Evolutionary conservation across 306 rosid species (phyloP).

Genomic region (Dryas octopetala): DNA sequence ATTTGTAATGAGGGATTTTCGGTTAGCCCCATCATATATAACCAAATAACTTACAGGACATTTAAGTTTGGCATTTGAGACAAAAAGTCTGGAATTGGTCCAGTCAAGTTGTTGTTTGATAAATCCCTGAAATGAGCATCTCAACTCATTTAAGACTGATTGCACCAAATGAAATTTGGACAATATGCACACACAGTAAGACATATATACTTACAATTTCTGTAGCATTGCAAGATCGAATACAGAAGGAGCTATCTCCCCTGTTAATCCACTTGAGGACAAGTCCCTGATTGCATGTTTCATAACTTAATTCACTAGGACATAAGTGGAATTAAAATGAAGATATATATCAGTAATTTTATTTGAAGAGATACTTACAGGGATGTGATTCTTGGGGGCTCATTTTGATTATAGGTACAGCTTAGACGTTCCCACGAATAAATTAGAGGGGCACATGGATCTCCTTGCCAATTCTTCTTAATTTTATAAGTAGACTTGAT

Average conservation of each 20-base stretch:
- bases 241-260: conserved; percentile 39
- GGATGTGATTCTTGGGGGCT: conserved; percentile 42
- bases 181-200: too few relatives aligned
- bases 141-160: not conserved
- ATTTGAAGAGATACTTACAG: conserved; percentile 36
- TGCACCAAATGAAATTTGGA: not conserved
- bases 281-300: conserved; percentile 32
- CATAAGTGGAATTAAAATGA: not conserved
- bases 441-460: conserved; percentile 49
- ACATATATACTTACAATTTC: conserved; percentile 37
- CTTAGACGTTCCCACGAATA: conserved; percentile 56
- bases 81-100: conserved; percentile 33
- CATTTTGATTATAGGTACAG: conserved; percentile 31
- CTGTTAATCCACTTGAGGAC: conserved; percentile 44
- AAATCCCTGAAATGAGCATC: conserved; percentile 46
- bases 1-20: not conserved
- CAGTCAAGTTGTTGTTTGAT: conserved; percentile 45
- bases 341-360: not conserved
- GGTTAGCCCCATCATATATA: not conserved
- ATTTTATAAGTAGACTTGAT: conserved; percentile 47
- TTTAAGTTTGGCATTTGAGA: conserved; percentile 21
- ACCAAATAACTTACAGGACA: conserved; percentile 24
- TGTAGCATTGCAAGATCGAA: conserved; percentile 40
- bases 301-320: not conserved
- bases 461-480: conserved; percentile 56